Evolutionary conservation across 1,139 yeast genomes (phyloP).

Genomic region (Kluyveromyces sp.): DNA sequence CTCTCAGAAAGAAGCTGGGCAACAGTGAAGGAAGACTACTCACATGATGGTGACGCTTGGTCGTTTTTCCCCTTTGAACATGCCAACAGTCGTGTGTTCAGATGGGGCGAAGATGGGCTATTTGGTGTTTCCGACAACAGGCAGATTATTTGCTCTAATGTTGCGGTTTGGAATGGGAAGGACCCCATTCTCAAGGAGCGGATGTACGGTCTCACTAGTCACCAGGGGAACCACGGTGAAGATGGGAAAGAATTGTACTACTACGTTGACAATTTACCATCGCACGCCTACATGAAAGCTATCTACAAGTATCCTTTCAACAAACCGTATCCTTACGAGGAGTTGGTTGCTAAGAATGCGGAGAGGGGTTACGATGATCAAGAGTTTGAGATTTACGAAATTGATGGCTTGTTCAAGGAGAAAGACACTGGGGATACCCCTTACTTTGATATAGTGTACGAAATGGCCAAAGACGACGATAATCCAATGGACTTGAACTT

Average conservation of each 20-base stretch:
- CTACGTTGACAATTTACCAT: constrained; percentile 84
- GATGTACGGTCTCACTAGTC: constrained; percentile 83
- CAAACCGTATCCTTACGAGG: constrained; percentile 67
- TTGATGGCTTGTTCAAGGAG: constrained; percentile 26
- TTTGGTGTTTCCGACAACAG: constrained; percentile 89
- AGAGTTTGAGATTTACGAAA: constrained; percentile 42
- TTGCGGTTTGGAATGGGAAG: constrained; percentile 89
- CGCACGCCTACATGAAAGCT: constrained; percentile 90
- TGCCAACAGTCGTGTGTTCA: constrained; percentile 71
- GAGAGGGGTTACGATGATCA: constrained; percentile 39
- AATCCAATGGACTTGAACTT: constrained; percentile 77
- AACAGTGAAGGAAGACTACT: constrained; percentile 88
- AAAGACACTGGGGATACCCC: constrained; percentile 58
- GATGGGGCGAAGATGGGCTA: constrained; percentile 97
- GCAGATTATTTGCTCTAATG: constrained; percentile 64
- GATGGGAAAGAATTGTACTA: constrained; percentile 85
- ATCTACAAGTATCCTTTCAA: constrained; percentile 87
- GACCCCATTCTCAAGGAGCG: constrained; percentile 84
- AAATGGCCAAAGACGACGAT: constrained; percentile 80
- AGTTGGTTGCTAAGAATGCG: constrained; percentile 63
- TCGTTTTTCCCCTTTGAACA: constrained; percentile 83
- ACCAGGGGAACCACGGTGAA: constrained; percentile 94
- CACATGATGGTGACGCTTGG: constrained; percentile 89
- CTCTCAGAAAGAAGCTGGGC: constrained; percentile 91
- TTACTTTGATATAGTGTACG: constrained; percentile 85